Evolutionary conservation across 768 basidiomycete species (phyloP).

Genomic region (Mycena rosella): DNA sequence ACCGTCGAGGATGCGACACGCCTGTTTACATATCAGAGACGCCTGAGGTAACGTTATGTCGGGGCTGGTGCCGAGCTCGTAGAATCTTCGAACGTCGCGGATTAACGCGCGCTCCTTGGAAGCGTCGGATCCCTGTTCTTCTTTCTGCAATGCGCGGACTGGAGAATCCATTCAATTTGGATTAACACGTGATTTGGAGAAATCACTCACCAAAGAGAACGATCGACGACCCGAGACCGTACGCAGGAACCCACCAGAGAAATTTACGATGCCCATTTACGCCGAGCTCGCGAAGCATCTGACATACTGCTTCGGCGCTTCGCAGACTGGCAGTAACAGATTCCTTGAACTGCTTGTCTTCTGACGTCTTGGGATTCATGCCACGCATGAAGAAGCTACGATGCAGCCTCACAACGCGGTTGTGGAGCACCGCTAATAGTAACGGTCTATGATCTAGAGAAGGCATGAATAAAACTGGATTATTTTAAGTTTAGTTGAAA

Average conservation of each 20-base stretch:
- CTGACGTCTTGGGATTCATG: constrained; percentile 18
- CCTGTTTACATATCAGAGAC: constrained; percentile 14
- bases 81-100: constrained; percentile 20
- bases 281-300: constrained; percentile 19
- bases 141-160: constrained; percentile 23
- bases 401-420: constrained; percentile 19
- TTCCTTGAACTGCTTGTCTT: constrained; percentile 22
- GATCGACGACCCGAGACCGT: constrained; percentile 16
- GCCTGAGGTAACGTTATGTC: constrained; percentile 5
- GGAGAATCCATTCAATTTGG: background rate
- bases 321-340: constrained; percentile 13
- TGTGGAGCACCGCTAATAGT: constrained; percentile 15
- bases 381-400: constrained; percentile 24
- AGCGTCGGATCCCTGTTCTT: constrained; percentile 17
- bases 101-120: constrained; percentile 15
- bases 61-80: constrained; percentile 1
- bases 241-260: constrained; percentile 20
- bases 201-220: constrained; percentile 5
- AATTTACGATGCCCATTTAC: constrained; percentile 17
- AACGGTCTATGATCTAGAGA: constrained; percentile 10
- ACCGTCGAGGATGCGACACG: constrained; percentile 16
- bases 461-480: background rate
- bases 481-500: too few species aligned
- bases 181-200: background rate
- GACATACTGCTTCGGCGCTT: constrained; percentile 18